Percentiles rank a stretch among this genome's conserved stretches.
Conservation (phyloP, 495 filamentous ascomycete genomes). For the Penicillium robsamsonii region DNA sequence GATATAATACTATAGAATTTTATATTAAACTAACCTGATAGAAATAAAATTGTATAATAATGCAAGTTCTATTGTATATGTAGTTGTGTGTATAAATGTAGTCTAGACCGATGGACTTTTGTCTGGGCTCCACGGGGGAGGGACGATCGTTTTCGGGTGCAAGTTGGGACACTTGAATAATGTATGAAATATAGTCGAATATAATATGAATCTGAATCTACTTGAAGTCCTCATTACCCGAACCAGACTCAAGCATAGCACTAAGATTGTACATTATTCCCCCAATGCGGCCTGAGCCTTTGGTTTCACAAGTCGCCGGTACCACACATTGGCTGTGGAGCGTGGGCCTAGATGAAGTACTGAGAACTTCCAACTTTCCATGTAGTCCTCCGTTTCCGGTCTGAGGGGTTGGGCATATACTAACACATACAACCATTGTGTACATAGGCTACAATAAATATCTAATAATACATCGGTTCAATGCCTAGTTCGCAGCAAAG, state of each 20-base stretch:
- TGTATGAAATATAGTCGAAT: neutral
- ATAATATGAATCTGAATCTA: neutral
- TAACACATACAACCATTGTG: neutral
- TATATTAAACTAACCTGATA: neutral
- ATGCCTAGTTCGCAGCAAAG: slow-evolving; percentile 8
- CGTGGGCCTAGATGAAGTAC: slow-evolving; percentile 1
- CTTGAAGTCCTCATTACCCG: slow-evolving; percentile 13
- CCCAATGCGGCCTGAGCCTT: slow-evolving; percentile 4
- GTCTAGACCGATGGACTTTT: slow-evolving; percentile 20
- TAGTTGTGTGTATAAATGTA: slow-evolving; percentile 11
- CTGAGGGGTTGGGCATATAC: slow-evolving; percentile 13
- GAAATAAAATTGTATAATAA: neutral
- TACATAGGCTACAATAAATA: neutral
- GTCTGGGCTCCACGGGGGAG: slow-evolving; percentile 19
- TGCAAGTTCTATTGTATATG: neutral
- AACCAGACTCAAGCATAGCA: slow-evolving; percentile 13
- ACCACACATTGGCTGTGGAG: neutral
- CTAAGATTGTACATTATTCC: neutral
- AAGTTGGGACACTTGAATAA: neutral
- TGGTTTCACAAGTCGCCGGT: slow-evolving; percentile 6
- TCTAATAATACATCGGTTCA: neutral
- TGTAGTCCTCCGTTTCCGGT: slow-evolving; percentile 9
- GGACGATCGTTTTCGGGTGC: slow-evolving; percentile 24
- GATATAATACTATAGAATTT: neutral
- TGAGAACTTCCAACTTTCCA: neutral